These are phyloP conservation scores for Nicotiana tabacum DNA, from an alignment of 257 asterid genomes.

Conservation along the genomic window DNA sequence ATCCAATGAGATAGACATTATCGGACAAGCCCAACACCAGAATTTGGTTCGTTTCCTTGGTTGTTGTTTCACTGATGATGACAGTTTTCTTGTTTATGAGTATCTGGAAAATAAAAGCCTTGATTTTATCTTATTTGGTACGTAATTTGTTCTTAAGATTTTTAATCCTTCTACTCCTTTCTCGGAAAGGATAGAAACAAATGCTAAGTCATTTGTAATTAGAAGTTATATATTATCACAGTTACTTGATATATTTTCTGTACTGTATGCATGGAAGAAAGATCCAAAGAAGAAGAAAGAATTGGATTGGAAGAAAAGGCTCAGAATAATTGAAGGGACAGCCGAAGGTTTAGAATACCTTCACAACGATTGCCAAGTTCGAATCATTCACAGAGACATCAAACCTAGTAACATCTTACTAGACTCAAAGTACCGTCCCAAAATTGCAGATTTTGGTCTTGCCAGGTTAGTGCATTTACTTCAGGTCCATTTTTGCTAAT, in stretches of 20 bases:
- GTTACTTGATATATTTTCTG: not conserved
- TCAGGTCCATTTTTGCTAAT: not conserved
- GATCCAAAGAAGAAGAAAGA: slow-evolving; percentile 10
- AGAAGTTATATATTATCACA: not conserved
- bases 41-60: slow-evolving; percentile 17
- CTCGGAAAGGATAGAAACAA: not conserved
- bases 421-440: slow-evolving; percentile 10
- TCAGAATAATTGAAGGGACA: slow-evolving; percentile 5
- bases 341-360: slow-evolving; percentile 21
- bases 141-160: not conserved
- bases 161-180: not conserved
- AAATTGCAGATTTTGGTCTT: slow-evolving; percentile 25
- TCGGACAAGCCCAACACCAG: slow-evolving; percentile 12
- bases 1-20: slow-evolving; percentile 13
- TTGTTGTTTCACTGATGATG: slow-evolving; percentile 12
- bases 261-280: slow-evolving; percentile 2
- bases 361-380: slow-evolving; percentile 9
- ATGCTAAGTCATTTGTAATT: not conserved
- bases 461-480: slow-evolving; percentile 9
- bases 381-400: slow-evolving; percentile 21
- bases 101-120: slow-evolving; percentile 16
- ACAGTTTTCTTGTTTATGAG: slow-evolving; percentile 13
- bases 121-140: slow-evolving; percentile 16
- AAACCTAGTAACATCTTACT: slow-evolving; percentile 20
- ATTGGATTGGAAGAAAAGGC: slow-evolving; percentile 16